phyloP scores from a whole-genome alignment of 805 yeast species.

The Starmerella khaoyaiensis region DNA sequence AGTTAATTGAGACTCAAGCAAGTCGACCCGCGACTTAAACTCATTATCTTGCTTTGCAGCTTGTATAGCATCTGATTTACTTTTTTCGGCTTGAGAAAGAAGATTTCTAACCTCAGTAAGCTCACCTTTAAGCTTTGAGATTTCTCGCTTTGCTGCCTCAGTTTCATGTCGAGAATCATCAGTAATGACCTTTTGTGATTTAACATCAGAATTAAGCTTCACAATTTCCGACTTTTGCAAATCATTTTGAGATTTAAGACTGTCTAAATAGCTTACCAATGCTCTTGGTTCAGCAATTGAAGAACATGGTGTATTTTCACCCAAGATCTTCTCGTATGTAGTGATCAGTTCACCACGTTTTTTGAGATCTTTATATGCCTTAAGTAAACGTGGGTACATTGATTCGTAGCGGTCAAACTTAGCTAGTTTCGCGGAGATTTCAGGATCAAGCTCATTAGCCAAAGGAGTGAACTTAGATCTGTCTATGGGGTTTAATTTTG shows the following conservation, averaged over 20 bases:
- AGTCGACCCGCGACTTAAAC: conserved; percentile 2
- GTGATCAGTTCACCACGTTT: conserved; percentile 46
- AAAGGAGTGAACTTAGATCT: too few species aligned
- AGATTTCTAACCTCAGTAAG: too few species aligned
- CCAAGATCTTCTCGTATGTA: conserved; percentile 52
- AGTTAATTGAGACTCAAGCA: conserved; percentile 10
- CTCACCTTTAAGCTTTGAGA: not conserved
- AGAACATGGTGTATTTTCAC: conserved; percentile 71
- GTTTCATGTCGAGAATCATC: not conserved
- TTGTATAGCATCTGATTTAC: not conserved
- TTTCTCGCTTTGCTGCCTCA: not conserved
- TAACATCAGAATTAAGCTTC: conserved; percentile 25
- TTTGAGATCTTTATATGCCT: conserved; percentile 77
- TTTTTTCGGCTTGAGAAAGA: not conserved
- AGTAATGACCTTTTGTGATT: not conserved
- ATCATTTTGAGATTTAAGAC: conserved; percentile 45
- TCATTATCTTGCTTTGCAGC: conserved; percentile 12
- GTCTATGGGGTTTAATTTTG: too few species aligned
- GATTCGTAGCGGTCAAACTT: conserved; percentile 52
- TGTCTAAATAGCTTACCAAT: conserved; percentile 55
- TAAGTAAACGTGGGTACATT: conserved; percentile 68
- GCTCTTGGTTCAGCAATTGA: conserved; percentile 59
- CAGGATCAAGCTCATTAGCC: too few species aligned
- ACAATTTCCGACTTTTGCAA: conserved; percentile 56
- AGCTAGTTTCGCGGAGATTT: conserved; percentile 20